Base-by-base conservation (phyloP, 1,284 basidiomycete genomes). In the Tremellales sp. region DNA sequence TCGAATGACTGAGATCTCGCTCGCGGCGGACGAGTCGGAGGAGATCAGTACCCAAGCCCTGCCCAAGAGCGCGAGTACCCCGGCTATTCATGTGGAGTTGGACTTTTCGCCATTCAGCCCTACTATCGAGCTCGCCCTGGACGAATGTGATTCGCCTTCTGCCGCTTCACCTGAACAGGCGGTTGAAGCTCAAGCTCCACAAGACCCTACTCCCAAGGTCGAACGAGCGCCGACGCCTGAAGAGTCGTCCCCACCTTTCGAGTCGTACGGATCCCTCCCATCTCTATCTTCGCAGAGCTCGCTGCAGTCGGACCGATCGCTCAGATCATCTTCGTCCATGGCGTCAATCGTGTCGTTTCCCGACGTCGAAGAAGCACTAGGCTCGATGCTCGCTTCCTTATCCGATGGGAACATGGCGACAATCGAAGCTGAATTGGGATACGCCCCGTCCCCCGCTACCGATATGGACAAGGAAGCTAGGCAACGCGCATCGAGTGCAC, bases 301-400 rank as follows among this genome's bases (percentile, higher is more conserved):
- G 2, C 51, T 66, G 39, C 57, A 56, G 4, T 62, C 62, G 5
- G 56, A 58, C 8, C 42, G 46, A 19, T 62, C 60, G 12, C 52
- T 65, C 26, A 45, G 40, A 1, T 48, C 51, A 7, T 61, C 54
- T 3, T 47, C 49, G 11, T 58, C 60, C 13, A 46, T 44, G 40
- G 52, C 55, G 13, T 64, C 63, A 10, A 40, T 68, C 23, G 51
- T 48, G 7, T 66, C 65, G 4, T 66, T 64, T 46, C 64, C 67
- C 12, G 70, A 72, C 49, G 61, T 65, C 2, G 68, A 70, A 37
- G 64, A 68, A 41, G 61, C 60, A 3, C 44, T 70, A 2, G 60
- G 63, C 29, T 58, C 56, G 24, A 68, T 69, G 67, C 51, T 68
- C 7, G 61, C 59, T 17, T 61, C 57, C 15, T 50, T 70, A 4